phyloP scores from a whole-genome alignment of 208 protist species.

The Trypanosoma lewisi region DNA sequence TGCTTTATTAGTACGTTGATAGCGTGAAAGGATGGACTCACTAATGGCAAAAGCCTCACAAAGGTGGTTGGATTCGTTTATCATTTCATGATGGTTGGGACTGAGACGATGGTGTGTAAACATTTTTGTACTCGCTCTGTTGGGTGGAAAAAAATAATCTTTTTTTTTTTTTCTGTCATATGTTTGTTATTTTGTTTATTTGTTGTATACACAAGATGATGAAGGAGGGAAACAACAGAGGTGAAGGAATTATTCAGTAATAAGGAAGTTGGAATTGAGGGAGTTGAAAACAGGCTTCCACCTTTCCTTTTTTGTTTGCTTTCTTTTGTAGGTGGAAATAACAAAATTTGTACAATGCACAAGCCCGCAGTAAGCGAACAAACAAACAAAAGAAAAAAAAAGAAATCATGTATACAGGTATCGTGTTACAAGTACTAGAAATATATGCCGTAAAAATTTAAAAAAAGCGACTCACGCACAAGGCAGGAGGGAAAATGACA shows the following conservation, averaged over 20 bases:
- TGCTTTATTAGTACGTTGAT: conserved; percentile 41
- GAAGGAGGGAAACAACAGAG: background rate
- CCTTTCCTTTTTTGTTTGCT: too few relatives aligned
- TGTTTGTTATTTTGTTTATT: conserved; percentile 8
- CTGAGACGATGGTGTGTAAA: conserved; percentile 3
- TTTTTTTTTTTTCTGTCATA: background rate
- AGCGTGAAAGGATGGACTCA: conserved; percentile 68
- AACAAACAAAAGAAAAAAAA: too few relatives aligned
- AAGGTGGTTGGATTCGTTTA: conserved; percentile 48
- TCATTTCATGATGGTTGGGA: conserved; percentile 7
- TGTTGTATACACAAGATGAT: background rate
- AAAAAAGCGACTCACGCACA: too few relatives aligned
- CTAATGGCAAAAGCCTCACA: conserved; percentile 71
- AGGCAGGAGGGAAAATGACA: too few relatives aligned
- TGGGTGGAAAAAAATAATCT: background rate
- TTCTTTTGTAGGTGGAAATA: too few relatives aligned
- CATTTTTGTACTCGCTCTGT: background rate
- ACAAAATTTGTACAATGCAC: too few relatives aligned
- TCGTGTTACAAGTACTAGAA: too few relatives aligned
- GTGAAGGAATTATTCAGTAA: background rate
- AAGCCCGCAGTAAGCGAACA: too few relatives aligned
- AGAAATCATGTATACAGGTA: too few relatives aligned
- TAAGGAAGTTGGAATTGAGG: too few relatives aligned
- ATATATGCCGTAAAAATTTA: too few relatives aligned
- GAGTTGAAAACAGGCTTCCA: too few relatives aligned